Evolutionary conservation across 192 early-diverging fungal genomes (phyloP).

Genomic region (Coemansia sp.): DNA sequence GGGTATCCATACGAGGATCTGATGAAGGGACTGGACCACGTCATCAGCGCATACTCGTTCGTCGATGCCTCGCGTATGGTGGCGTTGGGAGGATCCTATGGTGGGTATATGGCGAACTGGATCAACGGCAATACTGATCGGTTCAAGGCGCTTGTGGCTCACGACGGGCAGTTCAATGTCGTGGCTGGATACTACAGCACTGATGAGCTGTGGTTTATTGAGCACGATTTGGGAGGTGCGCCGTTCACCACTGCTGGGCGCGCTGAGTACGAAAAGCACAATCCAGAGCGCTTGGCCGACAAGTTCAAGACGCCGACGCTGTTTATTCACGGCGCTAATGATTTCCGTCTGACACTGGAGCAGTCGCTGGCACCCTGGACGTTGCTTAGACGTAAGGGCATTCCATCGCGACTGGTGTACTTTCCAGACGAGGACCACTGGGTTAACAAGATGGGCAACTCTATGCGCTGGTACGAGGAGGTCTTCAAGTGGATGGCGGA

Average conservation of each 20-base stretch:
- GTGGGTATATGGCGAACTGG: conserved; percentile 88
- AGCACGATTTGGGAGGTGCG: conserved; percentile 71
- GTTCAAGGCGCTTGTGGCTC: conserved; percentile 70
- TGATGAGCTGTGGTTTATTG: conserved; percentile 82
- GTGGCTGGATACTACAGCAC: conserved; percentile 68
- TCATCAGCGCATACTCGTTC: conserved; percentile 54
- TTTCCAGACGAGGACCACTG: conserved; percentile 80
- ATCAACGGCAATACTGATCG: conserved; percentile 76
- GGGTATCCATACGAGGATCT: conserved; percentile 71
- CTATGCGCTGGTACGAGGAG: conserved; percentile 73
- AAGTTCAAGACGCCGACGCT: conserved; percentile 79
- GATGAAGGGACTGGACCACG: conserved; percentile 70
- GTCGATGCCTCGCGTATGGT: conserved; percentile 64
- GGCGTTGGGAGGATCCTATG: conserved; percentile 79
- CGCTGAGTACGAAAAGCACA: conserved; percentile 65
- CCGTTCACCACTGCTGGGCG: conserved; percentile 60
- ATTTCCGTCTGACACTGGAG: conserved; percentile 70
- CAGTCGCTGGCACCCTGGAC: conserved; percentile 78
- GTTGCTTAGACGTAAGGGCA: conserved; percentile 70
- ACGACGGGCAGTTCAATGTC: conserved; percentile 76
- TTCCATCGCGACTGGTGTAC: conserved; percentile 70
- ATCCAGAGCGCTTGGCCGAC: conserved; percentile 69
- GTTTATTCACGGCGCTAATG: conserved; percentile 73
- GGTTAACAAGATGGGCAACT: conserved; percentile 75
- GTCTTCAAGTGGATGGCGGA: conserved; percentile 65